Base-by-base conservation (phyloP, 495 filamentous ascomycete species). In the Trichocladium antarcticum region DNA sequence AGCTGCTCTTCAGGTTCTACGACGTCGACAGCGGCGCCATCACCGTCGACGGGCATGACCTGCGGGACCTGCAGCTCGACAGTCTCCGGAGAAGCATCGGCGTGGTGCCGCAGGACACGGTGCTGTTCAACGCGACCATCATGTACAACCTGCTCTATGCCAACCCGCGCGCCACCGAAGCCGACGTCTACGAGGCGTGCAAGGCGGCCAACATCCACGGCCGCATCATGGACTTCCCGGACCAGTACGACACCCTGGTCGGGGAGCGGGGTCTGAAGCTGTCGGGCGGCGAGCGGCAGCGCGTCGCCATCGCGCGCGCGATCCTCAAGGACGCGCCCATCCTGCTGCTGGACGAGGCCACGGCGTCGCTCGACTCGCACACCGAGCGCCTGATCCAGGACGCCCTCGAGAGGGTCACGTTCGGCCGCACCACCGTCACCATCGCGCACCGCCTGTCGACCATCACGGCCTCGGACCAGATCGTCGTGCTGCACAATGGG, bases 101-200 rank as follows among this genome's bases (percentile, higher is more conserved):
- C 34, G 89, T 96, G 45, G 92, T 97, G 29, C 90, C 92, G 5
- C 90, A 97, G 64, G 89, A 95, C 59, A 94, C 87, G 1, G 78
- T 93, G 2, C 73, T 97, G 28, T 97, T 96, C 75, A 95, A 97
- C 61, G 90, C 94, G 63, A 84, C 83, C 0, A 66, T 97, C 51
- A 93, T 95, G 89, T 74, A 96, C 68, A 97, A 97, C 57, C 68
- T 97, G 50, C 84, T 80, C 61, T 97, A 97, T 61, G 90, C 92
- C 36, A 89, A 88, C 57, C 86, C 82, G 31, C 58, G 73, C 32
- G 88, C 83, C 17, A 83, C 85, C 1, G 84, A 95, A 51, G 87
- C 87, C 56, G 80, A 94, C 37, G 84, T 97, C 2, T 83, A 78
- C 53, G 81, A 79, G 17, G 90, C 90, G 6, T 96, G 90, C 60